phyloP scores from a whole-genome alignment of 495 filamentous ascomycete genomes.

The Astrothelium macrocarpum region DNA sequence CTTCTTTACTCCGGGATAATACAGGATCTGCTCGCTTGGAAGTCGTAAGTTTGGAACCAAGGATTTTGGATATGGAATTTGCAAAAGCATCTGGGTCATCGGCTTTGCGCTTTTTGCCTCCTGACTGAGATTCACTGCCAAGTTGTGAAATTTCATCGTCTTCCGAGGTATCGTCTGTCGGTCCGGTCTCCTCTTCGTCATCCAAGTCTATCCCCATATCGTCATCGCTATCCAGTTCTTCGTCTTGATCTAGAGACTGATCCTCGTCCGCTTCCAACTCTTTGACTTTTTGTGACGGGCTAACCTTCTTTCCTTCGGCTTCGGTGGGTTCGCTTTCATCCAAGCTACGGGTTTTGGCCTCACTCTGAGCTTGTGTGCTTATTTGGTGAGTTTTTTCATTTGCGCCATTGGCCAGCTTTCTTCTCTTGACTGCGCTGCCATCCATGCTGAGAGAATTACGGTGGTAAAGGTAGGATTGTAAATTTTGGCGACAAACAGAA shows the following conservation, averaged over 20 bases:
- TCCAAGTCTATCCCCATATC: conserved; percentile 33
- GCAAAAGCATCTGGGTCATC: conserved; percentile 88
- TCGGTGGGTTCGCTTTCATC: too few species aligned
- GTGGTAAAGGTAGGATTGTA: too few species aligned
- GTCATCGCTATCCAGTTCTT: conserved; percentile 23
- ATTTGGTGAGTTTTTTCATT: too few species aligned
- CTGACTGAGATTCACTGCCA: conserved; percentile 4
- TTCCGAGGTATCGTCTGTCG: conserved; percentile 2
- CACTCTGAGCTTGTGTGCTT: too few species aligned
- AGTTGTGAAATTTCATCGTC: conserved; percentile 4
- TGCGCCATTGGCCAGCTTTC: conserved; percentile 25
- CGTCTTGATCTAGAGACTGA: conserved; percentile 29
- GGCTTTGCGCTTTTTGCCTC: conserved; percentile 49
- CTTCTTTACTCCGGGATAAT: conserved; percentile 64
- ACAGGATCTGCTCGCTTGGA: conserved; percentile 78
- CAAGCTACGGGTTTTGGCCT: too few species aligned
- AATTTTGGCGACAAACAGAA: neutral
- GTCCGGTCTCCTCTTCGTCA: conserved; percentile 19
- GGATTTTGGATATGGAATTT: conserved; percentile 82
- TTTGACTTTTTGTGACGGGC: too few species aligned
- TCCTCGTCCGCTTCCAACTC: conserved; percentile 28
- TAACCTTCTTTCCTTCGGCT: too few species aligned
- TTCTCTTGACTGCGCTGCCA: conserved; percentile 17
- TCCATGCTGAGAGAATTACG: too few species aligned
- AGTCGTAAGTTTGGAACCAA: conserved; percentile 72